Evolutionary conservation across 139 green algal genomes (phyloP), one percentile per base, ranked within the genome.

Genomic region (Chloropicon primus): DNA sequence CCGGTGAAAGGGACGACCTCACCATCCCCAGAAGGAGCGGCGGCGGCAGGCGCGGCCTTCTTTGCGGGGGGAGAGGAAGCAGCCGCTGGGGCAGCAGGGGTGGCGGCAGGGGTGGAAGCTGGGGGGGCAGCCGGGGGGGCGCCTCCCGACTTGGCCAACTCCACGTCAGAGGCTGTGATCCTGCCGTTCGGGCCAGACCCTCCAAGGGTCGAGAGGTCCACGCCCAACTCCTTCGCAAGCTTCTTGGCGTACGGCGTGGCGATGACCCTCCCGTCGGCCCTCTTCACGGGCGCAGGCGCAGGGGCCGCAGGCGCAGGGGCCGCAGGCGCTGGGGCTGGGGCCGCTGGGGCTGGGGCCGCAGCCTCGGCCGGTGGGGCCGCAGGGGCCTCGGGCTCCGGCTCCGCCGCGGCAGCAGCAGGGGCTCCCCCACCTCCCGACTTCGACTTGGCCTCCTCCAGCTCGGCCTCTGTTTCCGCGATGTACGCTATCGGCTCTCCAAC

Each of bases 211-310:
- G 85, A 82, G 29, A 98, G 87, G 84, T 97, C 91, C 1, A 98
- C 90, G 79, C 90, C 90, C 54, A 96, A 84, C 22, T 97, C 86
- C 87, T 96, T 97, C 26, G 95, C 94, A 28, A 97, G 91, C 86
- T 98, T 96, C 90, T 98, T 98, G 27, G 95, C 95, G 80, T 98
- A 99, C 24, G 95, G 95, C 0, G 95, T 98, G 24, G 95, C 95
- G 29, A 99, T 90, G 28, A 99, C 81, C 74, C 93, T 87, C 27
- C 91, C 90, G 74, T 96, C 91, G 21, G 88, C 80, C n/a, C 88
- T 85, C 1, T 81, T 54, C 25, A 72, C 79, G 22, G 87, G 80
- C 28, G 73, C 54, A 26, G 83, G 80, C 5, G 83, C 79, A 2
- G 82, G 81, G 0, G 76, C 81, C 76, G 17, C 78, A 76, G 10